These are phyloP conservation scores for Gardenia jasminoides DNA, from an alignment of 257 asterid species.

Conservation along the genomic window DNA sequence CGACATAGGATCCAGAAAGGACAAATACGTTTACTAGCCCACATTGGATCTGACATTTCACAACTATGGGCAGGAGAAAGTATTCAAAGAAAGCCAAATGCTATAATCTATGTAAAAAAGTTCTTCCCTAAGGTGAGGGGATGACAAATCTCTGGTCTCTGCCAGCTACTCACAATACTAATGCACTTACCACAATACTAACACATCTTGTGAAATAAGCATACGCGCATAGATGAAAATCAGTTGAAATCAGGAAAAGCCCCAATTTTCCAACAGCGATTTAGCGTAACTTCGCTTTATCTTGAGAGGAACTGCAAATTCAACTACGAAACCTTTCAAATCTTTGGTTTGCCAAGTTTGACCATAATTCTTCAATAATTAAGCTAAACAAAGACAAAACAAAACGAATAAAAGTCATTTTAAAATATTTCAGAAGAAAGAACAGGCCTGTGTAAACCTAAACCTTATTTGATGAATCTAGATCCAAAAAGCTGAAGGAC, in stretches of 20 bases:
- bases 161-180: not conserved
- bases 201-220: too few species aligned
- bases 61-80: not conserved
- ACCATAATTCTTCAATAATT: not conserved
- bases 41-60: not conserved
- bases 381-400: too few species aligned
- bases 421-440: too few species aligned
- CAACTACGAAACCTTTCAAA: not conserved
- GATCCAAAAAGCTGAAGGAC: not conserved
- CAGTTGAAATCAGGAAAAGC: not conserved
- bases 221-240: not conserved
- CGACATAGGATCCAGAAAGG: not conserved
- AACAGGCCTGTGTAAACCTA: too few species aligned
- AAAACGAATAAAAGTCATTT: too few species aligned
- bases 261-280: not conserved
- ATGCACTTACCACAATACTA: not conserved
- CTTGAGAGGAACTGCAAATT: not conserved
- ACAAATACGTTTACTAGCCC: not conserved
- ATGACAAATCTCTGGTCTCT: not conserved
- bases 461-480: not conserved
- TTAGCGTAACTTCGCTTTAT: not conserved
- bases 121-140: not conserved
- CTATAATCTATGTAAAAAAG: not conserved
- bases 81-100: not conserved
- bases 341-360: not conserved